Evolutionary conservation across 192 early-diverging fungal species (phyloP).

Genomic region (Coemansia sp.): DNA sequence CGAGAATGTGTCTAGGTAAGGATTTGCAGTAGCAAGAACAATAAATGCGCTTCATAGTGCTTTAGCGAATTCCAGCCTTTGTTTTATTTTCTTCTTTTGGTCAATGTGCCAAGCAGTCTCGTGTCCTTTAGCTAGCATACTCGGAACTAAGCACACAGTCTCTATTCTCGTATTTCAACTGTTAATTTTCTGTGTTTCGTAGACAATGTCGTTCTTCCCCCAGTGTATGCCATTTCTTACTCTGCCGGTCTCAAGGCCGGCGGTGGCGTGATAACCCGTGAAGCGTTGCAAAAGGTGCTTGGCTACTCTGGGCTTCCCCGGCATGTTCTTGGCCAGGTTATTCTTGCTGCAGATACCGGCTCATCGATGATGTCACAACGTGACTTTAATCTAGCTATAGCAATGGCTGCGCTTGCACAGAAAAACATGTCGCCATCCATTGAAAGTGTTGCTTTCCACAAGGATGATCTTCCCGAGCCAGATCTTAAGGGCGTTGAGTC

Average conservation of each 20-base stretch:
- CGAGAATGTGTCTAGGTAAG: slow-evolving; percentile 47
- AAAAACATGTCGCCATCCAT: slow-evolving; percentile 79
- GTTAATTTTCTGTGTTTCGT: slow-evolving; percentile 1
- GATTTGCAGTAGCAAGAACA: not conserved
- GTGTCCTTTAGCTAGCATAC: not conserved
- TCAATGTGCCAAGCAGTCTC: not conserved
- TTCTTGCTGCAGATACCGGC: slow-evolving; percentile 41
- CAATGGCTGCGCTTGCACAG: slow-evolving; percentile 70
- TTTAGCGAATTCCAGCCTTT: not conserved
- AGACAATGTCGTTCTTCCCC: slow-evolving; percentile 50
- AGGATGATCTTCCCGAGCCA: slow-evolving; percentile 65
- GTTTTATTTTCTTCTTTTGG: not conserved
- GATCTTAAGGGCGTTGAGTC: slow-evolving; percentile 62
- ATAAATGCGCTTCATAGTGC: not conserved
- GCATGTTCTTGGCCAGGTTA: slow-evolving; percentile 36
- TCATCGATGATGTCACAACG: slow-evolving; percentile 41
- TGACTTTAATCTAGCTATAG: slow-evolving; percentile 73
- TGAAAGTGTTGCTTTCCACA: slow-evolving; percentile 64
- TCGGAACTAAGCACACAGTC: not conserved
- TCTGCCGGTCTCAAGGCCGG: slow-evolving; percentile 40
- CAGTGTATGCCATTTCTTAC: slow-evolving; percentile 43
- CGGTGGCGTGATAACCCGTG: slow-evolving; percentile 45
- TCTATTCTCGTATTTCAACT: not conserved
- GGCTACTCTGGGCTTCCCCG: slow-evolving; percentile 40
- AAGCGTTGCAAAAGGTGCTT: slow-evolving; percentile 34